Conservation (phyloP, 768 basidiomycete species). For the Pleurotus citrinopileatus region DNA sequence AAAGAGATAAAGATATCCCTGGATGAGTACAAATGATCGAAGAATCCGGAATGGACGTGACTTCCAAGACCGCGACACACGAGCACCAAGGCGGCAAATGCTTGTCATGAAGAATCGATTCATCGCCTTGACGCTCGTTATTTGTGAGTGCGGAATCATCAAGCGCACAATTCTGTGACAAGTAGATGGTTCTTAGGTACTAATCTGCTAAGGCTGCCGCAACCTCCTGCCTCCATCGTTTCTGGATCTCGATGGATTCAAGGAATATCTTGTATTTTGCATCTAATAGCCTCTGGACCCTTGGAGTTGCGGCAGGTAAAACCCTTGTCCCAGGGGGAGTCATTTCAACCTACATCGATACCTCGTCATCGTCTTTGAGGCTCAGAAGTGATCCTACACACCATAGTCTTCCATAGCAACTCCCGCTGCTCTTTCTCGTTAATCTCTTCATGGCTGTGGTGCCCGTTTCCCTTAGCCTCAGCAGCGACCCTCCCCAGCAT, state of each 20-base stretch:
- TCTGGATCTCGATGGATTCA: slow-evolving; percentile 87
- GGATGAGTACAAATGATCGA: too few relatives aligned
- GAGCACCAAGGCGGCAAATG: too few relatives aligned
- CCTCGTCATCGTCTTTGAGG: neutral
- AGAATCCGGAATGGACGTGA: too few relatives aligned
- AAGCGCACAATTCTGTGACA: too few relatives aligned
- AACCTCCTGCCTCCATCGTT: slow-evolving; percentile 80
- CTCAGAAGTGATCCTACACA: slow-evolving; percentile 24
- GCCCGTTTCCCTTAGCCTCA: slow-evolving; percentile 34
- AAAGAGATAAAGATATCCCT: too few relatives aligned
- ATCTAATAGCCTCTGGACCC: slow-evolving; percentile 74
- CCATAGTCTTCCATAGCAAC: slow-evolving; percentile 91
- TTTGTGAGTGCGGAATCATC: too few relatives aligned
- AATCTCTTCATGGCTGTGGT: slow-evolving; percentile 26
- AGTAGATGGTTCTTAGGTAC: too few relatives aligned
- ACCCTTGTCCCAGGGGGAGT: slow-evolving; percentile 79
- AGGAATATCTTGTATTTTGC: slow-evolving; percentile 94
- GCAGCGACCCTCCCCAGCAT: slow-evolving; percentile 91
- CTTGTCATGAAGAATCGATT: too few relatives aligned
- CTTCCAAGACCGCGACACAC: too few relatives aligned
- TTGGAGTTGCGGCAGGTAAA: slow-evolving; percentile 52
- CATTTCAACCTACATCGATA: slow-evolving; percentile 73
- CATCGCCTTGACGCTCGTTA: too few relatives aligned
- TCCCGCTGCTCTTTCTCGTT: slow-evolving; percentile 51
- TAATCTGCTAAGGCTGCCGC: slow-evolving; percentile 44